phyloP scores from a whole-genome alignment of 2,329 filamentous ascomycete species.

The Hawksworthiomyces lignivorus region DNA sequence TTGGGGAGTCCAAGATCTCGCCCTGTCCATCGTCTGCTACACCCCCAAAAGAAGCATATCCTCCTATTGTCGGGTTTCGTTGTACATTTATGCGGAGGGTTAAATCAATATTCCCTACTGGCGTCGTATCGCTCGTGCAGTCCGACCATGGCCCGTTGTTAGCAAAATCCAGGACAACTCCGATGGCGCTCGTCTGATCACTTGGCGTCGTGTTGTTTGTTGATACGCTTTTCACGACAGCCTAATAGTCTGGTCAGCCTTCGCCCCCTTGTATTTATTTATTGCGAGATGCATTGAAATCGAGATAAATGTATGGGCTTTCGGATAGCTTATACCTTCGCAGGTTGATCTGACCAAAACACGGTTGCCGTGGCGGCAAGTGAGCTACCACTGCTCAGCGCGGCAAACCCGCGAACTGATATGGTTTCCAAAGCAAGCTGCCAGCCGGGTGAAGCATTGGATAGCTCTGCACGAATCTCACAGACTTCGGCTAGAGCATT shows the following conservation, averaged over 20 bases:
- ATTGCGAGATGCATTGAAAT: too few species aligned
- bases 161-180: constrained; percentile 1
- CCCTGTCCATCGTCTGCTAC: constrained; percentile 2
- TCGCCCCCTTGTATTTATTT: too few species aligned
- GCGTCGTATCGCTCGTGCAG: background rate
- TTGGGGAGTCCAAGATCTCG: background rate
- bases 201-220: background rate
- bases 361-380: background rate
- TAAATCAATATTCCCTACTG: background rate
- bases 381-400: constrained; percentile 1
- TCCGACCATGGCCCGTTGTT: background rate
- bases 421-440: background rate
- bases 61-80: background rate
- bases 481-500: background rate
- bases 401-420: background rate
- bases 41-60: constrained; percentile 1
- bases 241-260: too few species aligned
- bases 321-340: too few species aligned
- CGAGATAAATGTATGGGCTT: too few species aligned
- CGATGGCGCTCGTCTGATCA: background rate
- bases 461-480: background rate
- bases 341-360: background rate
- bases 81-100: background rate
- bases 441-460: constrained; percentile 1
- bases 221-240: background rate